Evolutionary conservation across 352 stramenopile genomes (phyloP).

Genomic region (Phytophthora rubi): DNA sequence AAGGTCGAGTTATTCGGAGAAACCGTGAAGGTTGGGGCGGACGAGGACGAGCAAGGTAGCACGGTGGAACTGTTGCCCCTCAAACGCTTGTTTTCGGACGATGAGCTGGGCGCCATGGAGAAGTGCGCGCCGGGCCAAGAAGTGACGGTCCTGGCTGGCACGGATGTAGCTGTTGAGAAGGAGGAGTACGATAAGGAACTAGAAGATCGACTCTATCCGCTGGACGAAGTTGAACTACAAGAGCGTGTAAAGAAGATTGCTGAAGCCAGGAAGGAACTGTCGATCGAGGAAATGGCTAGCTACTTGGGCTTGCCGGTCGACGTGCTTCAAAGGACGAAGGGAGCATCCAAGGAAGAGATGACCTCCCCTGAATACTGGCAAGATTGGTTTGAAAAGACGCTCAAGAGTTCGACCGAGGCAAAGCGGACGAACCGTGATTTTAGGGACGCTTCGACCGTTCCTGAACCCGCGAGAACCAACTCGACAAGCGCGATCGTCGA

Average conservation of each 20-base stretch:
- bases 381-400: neutral
- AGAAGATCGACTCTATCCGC: neutral
- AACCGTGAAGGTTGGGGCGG: too few species aligned
- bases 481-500: neutral
- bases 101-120: neutral
- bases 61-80: neutral
- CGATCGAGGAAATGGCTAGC: neutral
- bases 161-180: neutral
- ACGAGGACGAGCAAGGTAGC: too few species aligned
- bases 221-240: neutral
- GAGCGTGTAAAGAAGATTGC: neutral
- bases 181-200: conserved; percentile 7
- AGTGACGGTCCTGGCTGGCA: neutral
- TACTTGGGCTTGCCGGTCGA: neutral
- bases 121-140: neutral
- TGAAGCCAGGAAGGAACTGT: neutral
- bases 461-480: too few species aligned
- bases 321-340: neutral
- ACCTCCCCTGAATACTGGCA: conserved; percentile 1
- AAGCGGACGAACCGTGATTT: conserved; percentile 6
- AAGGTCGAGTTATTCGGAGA: too few species aligned
- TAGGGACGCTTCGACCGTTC: neutral
- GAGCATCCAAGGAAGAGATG: neutral
- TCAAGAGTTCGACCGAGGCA: neutral
- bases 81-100: neutral